A percentile compares a stretch with the other conserved stretches of the same genome.
phyloP scores from a whole-genome alignment of 352 stramenopile genomes.

The Globisporangium acanthophoron region DNA sequence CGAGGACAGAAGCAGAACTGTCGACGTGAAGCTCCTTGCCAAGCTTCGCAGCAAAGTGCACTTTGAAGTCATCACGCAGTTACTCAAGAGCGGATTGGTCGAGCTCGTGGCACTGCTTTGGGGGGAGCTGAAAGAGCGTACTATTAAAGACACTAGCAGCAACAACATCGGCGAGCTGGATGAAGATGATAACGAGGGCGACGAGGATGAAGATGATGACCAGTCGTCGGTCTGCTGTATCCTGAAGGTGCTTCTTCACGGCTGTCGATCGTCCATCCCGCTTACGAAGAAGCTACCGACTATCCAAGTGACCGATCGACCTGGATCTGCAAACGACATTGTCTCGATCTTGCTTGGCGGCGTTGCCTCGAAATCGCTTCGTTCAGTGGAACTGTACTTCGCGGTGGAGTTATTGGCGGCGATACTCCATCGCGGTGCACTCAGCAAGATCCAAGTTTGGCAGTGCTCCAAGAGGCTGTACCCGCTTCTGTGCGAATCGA shows the following conservation, averaged over 20 bases:
- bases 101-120: constrained; percentile 46
- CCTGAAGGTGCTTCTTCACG: constrained; percentile 68
- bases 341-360: constrained; percentile 34
- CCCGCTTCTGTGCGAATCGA: constrained; percentile 25
- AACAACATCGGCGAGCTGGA: constrained; percentile 12
- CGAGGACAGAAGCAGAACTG: constrained; percentile 4
- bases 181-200: constrained; percentile 26
- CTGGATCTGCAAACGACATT: constrained; percentile 29
- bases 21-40: constrained; percentile 14
- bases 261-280: constrained; percentile 53
- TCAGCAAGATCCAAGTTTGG: constrained; percentile 51
- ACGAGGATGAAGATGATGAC: constrained; percentile 49
- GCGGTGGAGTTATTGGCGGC: constrained; percentile 58
- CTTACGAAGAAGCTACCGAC: constrained; percentile 50
- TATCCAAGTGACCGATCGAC: constrained; percentile 15
- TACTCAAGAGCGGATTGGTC: constrained; percentile 39
- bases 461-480: constrained; percentile 39
- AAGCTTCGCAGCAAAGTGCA: constrained; percentile 65
- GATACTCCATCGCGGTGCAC: constrained; percentile 44
- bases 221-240: constrained; percentile 69
- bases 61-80: constrained; percentile 50
- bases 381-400: constrained; percentile 57
- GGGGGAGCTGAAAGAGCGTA: constrained; percentile 38
- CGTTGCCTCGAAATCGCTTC: constrained; percentile 22
- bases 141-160: constrained; percentile 4